Percentiles rank a stretch among this genome's conserved stretches.
Conservation (phyloP, 169 alveolate species). For the Babesia divergens region DNA sequence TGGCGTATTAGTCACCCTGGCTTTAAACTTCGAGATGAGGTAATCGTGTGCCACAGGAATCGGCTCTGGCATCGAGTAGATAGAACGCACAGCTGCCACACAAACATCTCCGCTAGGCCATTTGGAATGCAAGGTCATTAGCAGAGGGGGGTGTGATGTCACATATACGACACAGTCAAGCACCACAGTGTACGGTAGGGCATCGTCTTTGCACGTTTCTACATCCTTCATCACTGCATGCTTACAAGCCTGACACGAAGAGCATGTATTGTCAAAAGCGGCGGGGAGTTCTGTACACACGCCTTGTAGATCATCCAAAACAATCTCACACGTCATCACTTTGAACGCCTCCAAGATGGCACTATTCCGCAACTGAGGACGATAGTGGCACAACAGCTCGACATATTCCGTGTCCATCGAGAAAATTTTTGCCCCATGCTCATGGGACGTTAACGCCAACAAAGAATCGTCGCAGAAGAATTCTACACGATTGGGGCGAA, state of each 20-base stretch:
- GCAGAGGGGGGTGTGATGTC: constrained; percentile 12
- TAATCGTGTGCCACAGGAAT: neutral
- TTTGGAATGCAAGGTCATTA: constrained; percentile 1
- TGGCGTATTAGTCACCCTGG: neutral
- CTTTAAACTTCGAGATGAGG: neutral
- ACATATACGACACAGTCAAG: constrained; percentile 3
- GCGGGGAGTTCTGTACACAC: neutral
- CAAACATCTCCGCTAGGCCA: constrained; percentile 31
- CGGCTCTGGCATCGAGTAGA: neutral
- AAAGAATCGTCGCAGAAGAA: constrained; percentile 22
- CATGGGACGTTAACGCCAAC: constrained; percentile 15
- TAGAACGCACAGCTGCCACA: neutral
- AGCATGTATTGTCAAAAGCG: neutral
- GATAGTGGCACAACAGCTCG: constrained; percentile 37
- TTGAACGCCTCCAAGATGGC: constrained; percentile 3
- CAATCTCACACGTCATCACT: constrained; percentile 5
- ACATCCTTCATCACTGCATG: neutral
- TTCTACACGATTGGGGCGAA: neutral
- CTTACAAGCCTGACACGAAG: constrained; percentile 7
- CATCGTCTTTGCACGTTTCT: neutral
- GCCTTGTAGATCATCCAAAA: neutral
- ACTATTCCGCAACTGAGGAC: constrained; percentile 16
- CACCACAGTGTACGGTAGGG: constrained; percentile 16
- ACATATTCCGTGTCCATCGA: constrained; percentile 42
- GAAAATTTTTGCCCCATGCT: constrained; percentile 24